Conservation (phyloP, 164 flowering plant genomes). For the Vitis vinifera region DNA sequence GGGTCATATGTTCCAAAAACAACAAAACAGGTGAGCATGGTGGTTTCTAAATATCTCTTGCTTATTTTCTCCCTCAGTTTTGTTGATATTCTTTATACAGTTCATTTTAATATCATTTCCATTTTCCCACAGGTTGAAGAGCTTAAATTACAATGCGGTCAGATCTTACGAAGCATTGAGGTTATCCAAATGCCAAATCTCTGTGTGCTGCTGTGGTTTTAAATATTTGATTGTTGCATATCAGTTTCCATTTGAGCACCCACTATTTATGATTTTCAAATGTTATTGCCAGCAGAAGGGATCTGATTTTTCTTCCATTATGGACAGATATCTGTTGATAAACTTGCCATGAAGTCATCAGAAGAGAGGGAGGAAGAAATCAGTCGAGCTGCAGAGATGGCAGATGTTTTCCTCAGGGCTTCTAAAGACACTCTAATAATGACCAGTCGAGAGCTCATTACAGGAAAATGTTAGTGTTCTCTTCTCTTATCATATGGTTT, state of each 20-base stretch:
- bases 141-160: constrained; percentile 58
- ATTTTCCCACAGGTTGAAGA: constrained; percentile 66
- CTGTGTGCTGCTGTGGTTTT: neutral
- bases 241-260: too few species aligned
- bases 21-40: constrained; percentile 75
- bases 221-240: too few species aligned
- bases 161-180: constrained; percentile 62
- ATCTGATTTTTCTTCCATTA: constrained; percentile 7
- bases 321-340: constrained; percentile 76
- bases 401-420: constrained; percentile 58
- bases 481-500: constrained; percentile 1
- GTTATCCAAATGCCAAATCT: constrained; percentile 31
- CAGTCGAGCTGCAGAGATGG: constrained; percentile 65
- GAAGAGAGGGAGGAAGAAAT: constrained; percentile 88
- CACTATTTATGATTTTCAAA: neutral
- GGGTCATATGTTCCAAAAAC: constrained; percentile 99
- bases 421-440: constrained; percentile 77
- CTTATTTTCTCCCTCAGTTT: neutral
- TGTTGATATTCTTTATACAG: neutral
- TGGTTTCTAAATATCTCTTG: constrained; percentile 3
- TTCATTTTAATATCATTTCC: neutral
- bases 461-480: constrained; percentile 76
- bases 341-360: constrained; percentile 78
- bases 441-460: constrained; percentile 86
- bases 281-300: neutral